Conservation (phyloP, 495 filamentous ascomycete species). For the Xylaria flabelliformis region DNA sequence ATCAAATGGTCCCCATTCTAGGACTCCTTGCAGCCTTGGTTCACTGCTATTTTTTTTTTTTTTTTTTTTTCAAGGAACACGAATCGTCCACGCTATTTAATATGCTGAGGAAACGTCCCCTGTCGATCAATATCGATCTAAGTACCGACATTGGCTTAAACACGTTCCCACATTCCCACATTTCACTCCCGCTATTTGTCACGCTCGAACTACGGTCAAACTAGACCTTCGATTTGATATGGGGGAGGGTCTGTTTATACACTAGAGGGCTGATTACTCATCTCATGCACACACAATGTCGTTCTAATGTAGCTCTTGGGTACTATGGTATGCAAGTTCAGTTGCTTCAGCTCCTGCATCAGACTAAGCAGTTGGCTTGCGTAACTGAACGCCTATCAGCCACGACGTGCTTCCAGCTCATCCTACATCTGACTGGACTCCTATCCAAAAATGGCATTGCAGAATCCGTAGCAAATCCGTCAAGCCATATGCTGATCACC, state of each 20-base stretch:
- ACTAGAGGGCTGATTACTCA: not conserved
- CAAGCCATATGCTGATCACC: constrained; percentile 13
- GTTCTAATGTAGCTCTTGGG: not conserved
- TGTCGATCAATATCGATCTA: constrained; percentile 22
- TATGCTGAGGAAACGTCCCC: constrained; percentile 14
- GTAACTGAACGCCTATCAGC: not conserved
- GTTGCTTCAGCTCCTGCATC: not conserved
- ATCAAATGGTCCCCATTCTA: not conserved
- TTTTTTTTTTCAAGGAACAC: constrained; percentile 17
- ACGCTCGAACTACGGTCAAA: not conserved
- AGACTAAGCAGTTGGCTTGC: not conserved
- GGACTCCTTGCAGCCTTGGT: not conserved
- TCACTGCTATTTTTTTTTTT: constrained; percentile 11
- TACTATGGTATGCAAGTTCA: not conserved
- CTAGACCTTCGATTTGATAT: not conserved
- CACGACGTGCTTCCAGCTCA: not conserved
- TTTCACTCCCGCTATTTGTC: constrained; percentile 14
- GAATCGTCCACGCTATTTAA: not conserved
- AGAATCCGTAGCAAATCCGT: constrained; percentile 15
- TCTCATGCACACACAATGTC: no score
- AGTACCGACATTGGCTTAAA: constrained; percentile 10
- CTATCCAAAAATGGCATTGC: not conserved
- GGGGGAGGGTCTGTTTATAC: constrained; percentile 16
- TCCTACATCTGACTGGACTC: not conserved
- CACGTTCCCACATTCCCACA: not conserved